Evolutionary conservation across 192 early-diverging fungal genomes (phyloP).

Genomic region (Coemansia sp.): DNA sequence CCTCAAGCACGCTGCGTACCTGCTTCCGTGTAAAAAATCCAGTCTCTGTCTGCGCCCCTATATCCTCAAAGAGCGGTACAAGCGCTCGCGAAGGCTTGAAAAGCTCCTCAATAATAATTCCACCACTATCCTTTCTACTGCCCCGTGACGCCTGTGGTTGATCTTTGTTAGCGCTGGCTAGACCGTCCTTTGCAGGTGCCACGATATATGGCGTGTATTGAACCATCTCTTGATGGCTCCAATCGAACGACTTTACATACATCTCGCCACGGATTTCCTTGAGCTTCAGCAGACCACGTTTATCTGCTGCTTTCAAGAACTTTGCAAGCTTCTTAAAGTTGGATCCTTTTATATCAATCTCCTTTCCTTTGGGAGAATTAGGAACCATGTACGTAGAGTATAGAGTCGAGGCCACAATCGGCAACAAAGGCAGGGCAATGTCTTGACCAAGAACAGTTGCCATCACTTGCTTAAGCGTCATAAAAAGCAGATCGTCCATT

Average conservation of each 20-base stretch:
- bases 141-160: neutral
- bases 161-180: neutral
- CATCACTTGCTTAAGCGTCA: conserved; percentile 69
- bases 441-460: conserved; percentile 64
- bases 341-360: conserved; percentile 82
- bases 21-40: conserved; percentile 63
- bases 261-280: conserved; percentile 67
- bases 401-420: conserved; percentile 72
- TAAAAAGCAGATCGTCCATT: conserved; percentile 74
- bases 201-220: conserved; percentile 36
- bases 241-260: conserved; percentile 44
- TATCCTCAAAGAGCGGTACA: conserved; percentile 58
- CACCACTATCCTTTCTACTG: neutral
- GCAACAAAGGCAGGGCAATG: conserved; percentile 61
- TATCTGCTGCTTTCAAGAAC: conserved; percentile 88
- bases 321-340: conserved; percentile 86
- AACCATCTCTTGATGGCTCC: conserved; percentile 32
- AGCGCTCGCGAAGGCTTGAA: conserved; percentile 56
- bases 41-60: conserved; percentile 51
- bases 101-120: conserved; percentile 53
- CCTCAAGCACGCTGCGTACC: conserved; percentile 58
- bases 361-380: conserved; percentile 58
- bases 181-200: neutral
- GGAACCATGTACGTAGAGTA: conserved; percentile 78
- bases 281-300: conserved; percentile 75